Percentiles rank a stretch among this genome's conserved stretches.
These are phyloP conservation scores for Apiotrichum gracile DNA, from an alignment of 1,284 basidiomycete genomes.

Conservation along the genomic window DNA sequence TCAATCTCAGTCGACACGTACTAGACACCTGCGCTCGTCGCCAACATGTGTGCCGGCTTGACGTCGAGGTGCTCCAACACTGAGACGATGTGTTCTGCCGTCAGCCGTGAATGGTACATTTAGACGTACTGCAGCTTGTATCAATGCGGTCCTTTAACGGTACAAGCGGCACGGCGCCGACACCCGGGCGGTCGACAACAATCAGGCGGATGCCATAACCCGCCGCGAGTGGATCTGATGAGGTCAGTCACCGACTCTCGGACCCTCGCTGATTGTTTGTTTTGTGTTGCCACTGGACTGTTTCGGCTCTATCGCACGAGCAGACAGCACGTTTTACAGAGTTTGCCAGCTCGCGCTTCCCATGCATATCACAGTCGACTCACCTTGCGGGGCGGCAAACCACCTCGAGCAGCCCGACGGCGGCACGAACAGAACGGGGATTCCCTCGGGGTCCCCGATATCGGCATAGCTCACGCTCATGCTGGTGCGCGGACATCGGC, in stretches of 20 bases:
- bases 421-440: conserved; percentile 34
- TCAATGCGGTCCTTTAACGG: conserved; percentile 31
- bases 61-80: conserved; percentile 39
- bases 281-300: too few relatives aligned
- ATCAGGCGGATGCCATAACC: conserved; percentile 37
- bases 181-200: conserved; percentile 40
- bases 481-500: conserved; percentile 33
- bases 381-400: conserved; percentile 42
- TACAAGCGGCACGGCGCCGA: conserved; percentile 35
- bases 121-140: conserved; percentile 28
- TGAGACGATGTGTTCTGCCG: conserved; percentile 35
- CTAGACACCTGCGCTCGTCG: conserved; percentile 42
- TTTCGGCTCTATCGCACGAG: too few relatives aligned
- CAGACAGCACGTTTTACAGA: too few relatives aligned
- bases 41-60: conserved; percentile 32
- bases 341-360: too few relatives aligned
- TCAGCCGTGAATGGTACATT: background rate
- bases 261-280: too few relatives aligned
- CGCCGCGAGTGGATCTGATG: conserved; percentile 34
- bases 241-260: conserved; percentile 1
- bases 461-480: conserved; percentile 35
- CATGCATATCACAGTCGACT: conserved; percentile 4
- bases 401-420: conserved; percentile 41
- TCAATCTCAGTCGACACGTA: conserved; percentile 11
- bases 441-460: conserved; percentile 37